Percentiles rank a stretch among this genome's conserved stretches.
phyloP scores from a whole-genome alignment of 331 rosid species.

The Saraca asoca region DNA sequence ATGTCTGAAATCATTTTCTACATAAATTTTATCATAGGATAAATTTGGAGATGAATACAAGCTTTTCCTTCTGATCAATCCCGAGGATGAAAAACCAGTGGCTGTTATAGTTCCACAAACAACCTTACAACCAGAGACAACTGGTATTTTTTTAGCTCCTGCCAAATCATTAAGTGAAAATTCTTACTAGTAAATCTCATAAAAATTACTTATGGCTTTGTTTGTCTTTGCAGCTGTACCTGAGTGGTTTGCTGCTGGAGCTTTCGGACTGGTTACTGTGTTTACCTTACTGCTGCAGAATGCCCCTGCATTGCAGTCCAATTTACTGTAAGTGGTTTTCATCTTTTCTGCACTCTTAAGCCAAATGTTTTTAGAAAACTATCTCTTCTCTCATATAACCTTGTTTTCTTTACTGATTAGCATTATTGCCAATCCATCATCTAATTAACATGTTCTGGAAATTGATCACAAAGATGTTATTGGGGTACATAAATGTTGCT shows the following conservation, averaged over 20 bases:
- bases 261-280: conserved; percentile 87
- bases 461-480: conserved; percentile 16
- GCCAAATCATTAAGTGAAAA: conserved; percentile 5
- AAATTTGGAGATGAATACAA: conserved; percentile 79
- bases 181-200: conserved; percentile 3
- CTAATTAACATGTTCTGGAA: conserved; percentile 20
- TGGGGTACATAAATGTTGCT: conserved; percentile 15
- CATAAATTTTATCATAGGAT: conserved; percentile 51
- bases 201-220: conserved; percentile 12
- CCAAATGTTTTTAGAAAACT: conserved; percentile 3
- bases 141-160: conserved; percentile 58
- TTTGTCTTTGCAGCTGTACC: conserved; percentile 74
- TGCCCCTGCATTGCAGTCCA: conserved; percentile 88
- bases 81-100: conserved; percentile 97
- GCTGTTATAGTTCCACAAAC: conserved; percentile 87
- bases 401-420: conserved; percentile 28
- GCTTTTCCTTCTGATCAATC: conserved; percentile 86
- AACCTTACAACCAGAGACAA: conserved; percentile 91
- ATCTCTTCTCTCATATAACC: neutral
- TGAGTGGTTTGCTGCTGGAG: conserved; percentile 94
- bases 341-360: conserved; percentile 6
- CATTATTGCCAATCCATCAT: conserved; percentile 11
- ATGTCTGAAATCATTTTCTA: conserved; percentile 22
- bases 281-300: conserved; percentile 89
- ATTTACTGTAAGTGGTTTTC: conserved; percentile 65